A percentile compares a stretch with the other conserved stretches of the same genome.
These are phyloP conservation scores for Millerozyma acaciae DNA, from an alignment of 805 yeast species.

Conservation along the genomic window DNA sequence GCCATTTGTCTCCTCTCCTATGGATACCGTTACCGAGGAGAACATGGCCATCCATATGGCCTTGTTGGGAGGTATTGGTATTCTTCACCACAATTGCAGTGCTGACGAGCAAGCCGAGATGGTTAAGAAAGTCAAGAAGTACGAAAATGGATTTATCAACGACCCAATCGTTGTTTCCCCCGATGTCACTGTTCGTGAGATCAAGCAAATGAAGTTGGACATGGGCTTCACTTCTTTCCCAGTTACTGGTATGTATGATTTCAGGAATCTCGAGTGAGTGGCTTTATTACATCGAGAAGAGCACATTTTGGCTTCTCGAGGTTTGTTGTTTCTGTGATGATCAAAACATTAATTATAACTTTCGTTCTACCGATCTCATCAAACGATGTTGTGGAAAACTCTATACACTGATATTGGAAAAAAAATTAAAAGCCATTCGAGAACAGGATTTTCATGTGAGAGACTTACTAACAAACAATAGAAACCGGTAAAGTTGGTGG, in stretches of 20 bases:
- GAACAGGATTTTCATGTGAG: neutral
- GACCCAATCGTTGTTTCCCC: slow-evolving; percentile 85
- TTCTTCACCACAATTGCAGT: slow-evolving; percentile 95
- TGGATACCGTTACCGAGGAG: slow-evolving; percentile 98
- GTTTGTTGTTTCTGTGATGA: slow-evolving; percentile 45
- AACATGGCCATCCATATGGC: slow-evolving; percentile 99
- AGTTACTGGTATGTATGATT: slow-evolving; percentile 86
- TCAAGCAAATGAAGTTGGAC: slow-evolving; percentile 60
- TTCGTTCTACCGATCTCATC: slow-evolving; percentile 99
- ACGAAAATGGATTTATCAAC: slow-evolving; percentile 94
- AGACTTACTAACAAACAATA: slow-evolving; percentile 36
- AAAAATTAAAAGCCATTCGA: neutral
- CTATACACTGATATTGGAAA: slow-evolving; percentile 37
- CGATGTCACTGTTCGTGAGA: slow-evolving; percentile 71
- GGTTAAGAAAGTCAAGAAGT: slow-evolving; percentile 95
- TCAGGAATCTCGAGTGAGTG: slow-evolving; percentile 2
- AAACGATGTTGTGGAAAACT: slow-evolving; percentile 92
- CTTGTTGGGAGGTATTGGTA: slow-evolving; percentile 97
- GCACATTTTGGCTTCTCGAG: too few relatives aligned
- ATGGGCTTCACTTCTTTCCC: slow-evolving; percentile 98
- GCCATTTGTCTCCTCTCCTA: slow-evolving; percentile 96
- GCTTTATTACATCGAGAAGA: slow-evolving; percentile 5
- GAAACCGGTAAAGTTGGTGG: slow-evolving; percentile 85
- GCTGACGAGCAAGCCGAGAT: slow-evolving; percentile 97
- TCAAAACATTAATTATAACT: slow-evolving; percentile 61